phyloP scores from a whole-genome alignment of 108 stramenopile genomes.

The Nannochloropsis gaditana region DNA sequence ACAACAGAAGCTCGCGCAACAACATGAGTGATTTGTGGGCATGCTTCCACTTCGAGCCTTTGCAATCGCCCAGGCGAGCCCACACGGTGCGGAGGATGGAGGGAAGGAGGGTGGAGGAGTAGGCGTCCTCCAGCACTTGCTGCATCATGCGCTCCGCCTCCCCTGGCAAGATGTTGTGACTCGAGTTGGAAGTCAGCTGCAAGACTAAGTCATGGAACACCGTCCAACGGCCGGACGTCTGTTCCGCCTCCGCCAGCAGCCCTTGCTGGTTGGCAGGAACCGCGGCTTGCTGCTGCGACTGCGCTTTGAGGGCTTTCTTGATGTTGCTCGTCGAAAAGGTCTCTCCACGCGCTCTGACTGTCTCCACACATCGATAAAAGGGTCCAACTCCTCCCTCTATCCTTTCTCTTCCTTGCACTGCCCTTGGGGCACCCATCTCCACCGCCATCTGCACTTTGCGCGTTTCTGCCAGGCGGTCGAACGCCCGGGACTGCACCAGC shows the following conservation, averaged over 20 bases:
- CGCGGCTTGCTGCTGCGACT: neutral
- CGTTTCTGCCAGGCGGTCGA: neutral
- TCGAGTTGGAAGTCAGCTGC: neutral
- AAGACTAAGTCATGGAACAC: neutral
- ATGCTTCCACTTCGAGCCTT: slow-evolving; percentile 26
- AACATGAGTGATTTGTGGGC: neutral
- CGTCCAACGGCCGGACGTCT: neutral
- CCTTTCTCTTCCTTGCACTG: neutral
- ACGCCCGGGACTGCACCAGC: neutral
- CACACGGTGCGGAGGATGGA: slow-evolving; percentile 27
- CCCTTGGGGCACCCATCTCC: neutral
- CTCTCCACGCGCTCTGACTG: neutral
- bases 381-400: neutral
- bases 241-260: neutral
- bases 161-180: neutral
- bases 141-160: neutral
- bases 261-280: neutral
- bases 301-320: neutral
- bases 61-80: slow-evolving; percentile 27
- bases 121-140: neutral
- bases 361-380: neutral
- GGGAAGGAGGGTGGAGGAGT: neutral
- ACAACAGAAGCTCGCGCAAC: neutral
- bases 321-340: neutral
- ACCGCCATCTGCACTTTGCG: neutral